These are phyloP conservation scores for Colletotrichum zoysiae DNA, from an alignment of 2,329 filamentous ascomycete genomes.

Conservation along the genomic window DNA sequence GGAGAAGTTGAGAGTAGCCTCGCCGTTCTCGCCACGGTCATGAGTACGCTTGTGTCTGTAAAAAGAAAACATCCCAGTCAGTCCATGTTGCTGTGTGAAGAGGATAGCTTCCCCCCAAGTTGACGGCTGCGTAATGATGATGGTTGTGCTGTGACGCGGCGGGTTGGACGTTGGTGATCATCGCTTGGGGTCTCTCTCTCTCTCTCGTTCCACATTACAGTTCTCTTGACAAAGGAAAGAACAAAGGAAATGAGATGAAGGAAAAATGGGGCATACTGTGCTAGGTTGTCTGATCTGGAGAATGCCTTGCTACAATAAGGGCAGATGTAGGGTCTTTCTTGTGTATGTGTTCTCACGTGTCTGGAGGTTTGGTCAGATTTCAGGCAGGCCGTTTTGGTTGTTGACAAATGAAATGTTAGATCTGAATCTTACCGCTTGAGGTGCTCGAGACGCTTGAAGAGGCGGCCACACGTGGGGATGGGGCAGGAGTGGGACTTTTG, in stretches of 20 bases:
- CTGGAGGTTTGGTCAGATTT: conserved; percentile 70
- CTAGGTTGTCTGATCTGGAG: conserved; percentile 97
- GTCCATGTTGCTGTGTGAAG: conserved; percentile 43
- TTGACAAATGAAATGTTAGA: conserved; percentile 55
- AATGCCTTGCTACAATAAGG: conserved; percentile 99
- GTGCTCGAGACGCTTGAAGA: conserved; percentile 99
- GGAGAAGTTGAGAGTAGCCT: conserved; percentile 71
- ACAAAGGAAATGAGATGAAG: conserved; percentile 52
- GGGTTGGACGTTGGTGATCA: conserved; percentile 46
- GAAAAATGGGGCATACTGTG: conserved; percentile 78
- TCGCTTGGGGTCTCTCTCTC: conserved; percentile 44
- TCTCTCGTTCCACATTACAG: conserved; percentile 55
- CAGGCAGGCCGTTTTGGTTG: conserved; percentile 52
- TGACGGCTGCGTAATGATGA: conserved; percentile 50
- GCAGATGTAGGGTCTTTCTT: conserved; percentile 98
- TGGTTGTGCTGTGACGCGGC: conserved; percentile 51
- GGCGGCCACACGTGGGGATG: conserved; percentile 95
- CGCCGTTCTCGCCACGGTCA: conserved; percentile 72
- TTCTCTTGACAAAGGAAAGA: conserved; percentile 50
- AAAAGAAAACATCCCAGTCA: conserved; percentile 58
- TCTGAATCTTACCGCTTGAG: conserved; percentile 88
- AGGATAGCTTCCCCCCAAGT: conserved; percentile 12
- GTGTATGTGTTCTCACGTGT: conserved; percentile 98
- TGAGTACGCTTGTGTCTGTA: conserved; percentile 86
- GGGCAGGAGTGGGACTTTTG: conserved; percentile 99